A percentile compares a stretch with the other conserved stretches of the same genome.
Conservation (phyloP, 345 rosid species). For the Corymbia maculata region DNA sequence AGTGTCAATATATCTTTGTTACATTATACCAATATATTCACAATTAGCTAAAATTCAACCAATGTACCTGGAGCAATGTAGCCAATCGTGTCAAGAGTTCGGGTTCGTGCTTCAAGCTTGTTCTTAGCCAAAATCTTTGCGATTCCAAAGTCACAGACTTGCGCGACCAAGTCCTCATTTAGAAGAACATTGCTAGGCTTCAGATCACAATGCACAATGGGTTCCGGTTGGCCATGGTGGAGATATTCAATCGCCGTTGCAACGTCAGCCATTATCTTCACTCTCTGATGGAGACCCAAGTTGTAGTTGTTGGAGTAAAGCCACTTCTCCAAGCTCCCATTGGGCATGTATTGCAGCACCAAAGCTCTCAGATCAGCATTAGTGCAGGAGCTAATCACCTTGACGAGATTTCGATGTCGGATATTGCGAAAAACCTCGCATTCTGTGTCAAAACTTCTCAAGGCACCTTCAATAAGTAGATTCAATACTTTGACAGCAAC, state of each 20-base stretch:
- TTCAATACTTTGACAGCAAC: constrained; percentile 3
- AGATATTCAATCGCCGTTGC: background rate
- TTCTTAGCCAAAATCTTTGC: background rate
- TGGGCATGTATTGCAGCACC: constrained; percentile 4
- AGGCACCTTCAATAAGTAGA: background rate
- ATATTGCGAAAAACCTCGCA: background rate
- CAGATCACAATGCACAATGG: background rate
- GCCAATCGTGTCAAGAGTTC: background rate
- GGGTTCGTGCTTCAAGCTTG: background rate
- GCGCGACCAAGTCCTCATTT: background rate
- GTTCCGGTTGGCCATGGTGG: background rate
- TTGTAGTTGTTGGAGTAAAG: background rate
- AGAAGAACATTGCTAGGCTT: background rate
- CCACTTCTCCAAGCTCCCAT: background rate
- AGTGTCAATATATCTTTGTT: too few relatives aligned
- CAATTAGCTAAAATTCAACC: background rate
- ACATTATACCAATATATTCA: background rate
- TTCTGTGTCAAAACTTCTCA: constrained; percentile 1
- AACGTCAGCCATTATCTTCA: background rate
- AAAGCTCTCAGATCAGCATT: background rate
- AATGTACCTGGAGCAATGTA: background rate
- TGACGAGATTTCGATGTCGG: constrained; percentile 5
- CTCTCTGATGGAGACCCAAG: background rate
- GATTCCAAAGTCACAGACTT: background rate
- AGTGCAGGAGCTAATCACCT: constrained; percentile 2